Evolutionary conservation across 768 basidiomycete species (phyloP).

Genomic region (Russula abietina): DNA sequence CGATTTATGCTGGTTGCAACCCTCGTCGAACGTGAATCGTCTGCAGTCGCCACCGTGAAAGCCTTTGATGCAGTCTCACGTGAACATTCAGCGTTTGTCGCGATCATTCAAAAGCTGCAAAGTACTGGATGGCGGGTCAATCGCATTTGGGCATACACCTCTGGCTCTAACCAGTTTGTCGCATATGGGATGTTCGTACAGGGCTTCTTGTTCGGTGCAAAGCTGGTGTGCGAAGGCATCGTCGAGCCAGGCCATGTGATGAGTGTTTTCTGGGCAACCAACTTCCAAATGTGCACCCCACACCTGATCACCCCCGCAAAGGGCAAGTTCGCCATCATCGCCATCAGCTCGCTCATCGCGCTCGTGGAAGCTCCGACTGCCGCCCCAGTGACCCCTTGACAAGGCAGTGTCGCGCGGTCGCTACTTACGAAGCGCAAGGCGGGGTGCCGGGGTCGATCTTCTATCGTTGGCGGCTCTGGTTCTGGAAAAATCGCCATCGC

Average conservation of each 20-base stretch:
- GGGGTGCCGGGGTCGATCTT: constrained; percentile 41
- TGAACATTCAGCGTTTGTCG: constrained; percentile 46
- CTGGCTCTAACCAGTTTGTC: constrained; percentile 68
- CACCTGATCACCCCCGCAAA: constrained; percentile 69
- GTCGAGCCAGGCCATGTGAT: constrained; percentile 73
- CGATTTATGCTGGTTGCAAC: constrained; percentile 69
- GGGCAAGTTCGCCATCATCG: constrained; percentile 66
- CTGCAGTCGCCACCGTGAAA: constrained; percentile 84
- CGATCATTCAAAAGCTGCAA: constrained; percentile 42
- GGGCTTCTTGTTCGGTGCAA: constrained; percentile 93
- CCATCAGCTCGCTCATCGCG: constrained; percentile 62
- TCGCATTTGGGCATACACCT: constrained; percentile 68
- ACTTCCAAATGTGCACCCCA: constrained; percentile 82
- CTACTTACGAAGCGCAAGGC: constrained; percentile 36
- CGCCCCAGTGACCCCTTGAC: constrained; percentile 13
- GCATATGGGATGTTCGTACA: constrained; percentile 92
- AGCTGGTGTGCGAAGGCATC: constrained; percentile 75
- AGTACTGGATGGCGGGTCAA: constrained; percentile 49
- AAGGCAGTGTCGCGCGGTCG: constrained; percentile 18
- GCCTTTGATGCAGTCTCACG: constrained; percentile 73
- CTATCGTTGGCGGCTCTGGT: constrained; percentile 74
- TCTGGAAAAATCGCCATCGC: constrained; percentile 73
- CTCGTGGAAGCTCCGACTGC: constrained; percentile 44
- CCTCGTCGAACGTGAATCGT: constrained; percentile 67
- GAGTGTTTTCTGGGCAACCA: constrained; percentile 97